Percentiles rank a stretch among this genome's conserved stretches.
These are phyloP conservation scores for Aspergillus affinis DNA, from an alignment of 495 filamentous ascomycete species.

Conservation along the genomic window DNA sequence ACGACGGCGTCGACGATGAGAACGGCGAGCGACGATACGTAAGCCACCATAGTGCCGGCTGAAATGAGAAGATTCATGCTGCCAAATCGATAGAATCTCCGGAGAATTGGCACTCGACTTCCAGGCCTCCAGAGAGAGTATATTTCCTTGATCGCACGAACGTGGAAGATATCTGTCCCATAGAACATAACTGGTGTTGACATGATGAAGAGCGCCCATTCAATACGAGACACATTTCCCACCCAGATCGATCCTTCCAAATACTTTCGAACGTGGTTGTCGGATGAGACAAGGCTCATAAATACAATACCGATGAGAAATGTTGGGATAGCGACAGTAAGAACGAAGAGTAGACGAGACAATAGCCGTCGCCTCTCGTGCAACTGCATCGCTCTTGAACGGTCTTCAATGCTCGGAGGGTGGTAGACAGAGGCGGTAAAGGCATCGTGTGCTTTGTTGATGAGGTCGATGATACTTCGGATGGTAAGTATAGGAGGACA, in stretches of 20 bases:
- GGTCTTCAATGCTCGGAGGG: slow-evolving; percentile 81
- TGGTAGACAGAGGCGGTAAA: slow-evolving; percentile 73
- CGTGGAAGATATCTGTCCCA: slow-evolving; percentile 84
- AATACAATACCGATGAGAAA: slow-evolving; percentile 89
- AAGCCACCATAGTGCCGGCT: slow-evolving; percentile 84
- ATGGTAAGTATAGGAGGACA: slow-evolving; percentile 70
- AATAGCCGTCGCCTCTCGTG: slow-evolving; percentile 62
- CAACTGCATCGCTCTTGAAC: slow-evolving; percentile 67
- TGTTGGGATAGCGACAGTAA: slow-evolving; percentile 78
- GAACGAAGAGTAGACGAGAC: slow-evolving; percentile 65
- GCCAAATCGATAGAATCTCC: slow-evolving; percentile 86
- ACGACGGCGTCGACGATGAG: slow-evolving; percentile 66
- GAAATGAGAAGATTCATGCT: slow-evolving; percentile 97
- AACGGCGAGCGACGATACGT: slow-evolving; percentile 78
- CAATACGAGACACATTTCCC: slow-evolving; percentile 71
- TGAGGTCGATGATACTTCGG: slow-evolving; percentile 65
- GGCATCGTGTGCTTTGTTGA: slow-evolving; percentile 60
- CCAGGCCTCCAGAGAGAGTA: slow-evolving; percentile 74
- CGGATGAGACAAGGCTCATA: slow-evolving; percentile 72
- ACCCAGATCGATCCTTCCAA: slow-evolving; percentile 69
- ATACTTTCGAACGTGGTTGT: slow-evolving; percentile 55
- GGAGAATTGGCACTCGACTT: slow-evolving; percentile 71
- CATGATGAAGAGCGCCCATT: slow-evolving; percentile 83
- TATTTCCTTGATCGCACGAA: slow-evolving; percentile 75
- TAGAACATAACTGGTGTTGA: slow-evolving; percentile 90